Conservation (phyloP, 176 grass and related monocot species). For the Guadua angustifolia region DNA sequence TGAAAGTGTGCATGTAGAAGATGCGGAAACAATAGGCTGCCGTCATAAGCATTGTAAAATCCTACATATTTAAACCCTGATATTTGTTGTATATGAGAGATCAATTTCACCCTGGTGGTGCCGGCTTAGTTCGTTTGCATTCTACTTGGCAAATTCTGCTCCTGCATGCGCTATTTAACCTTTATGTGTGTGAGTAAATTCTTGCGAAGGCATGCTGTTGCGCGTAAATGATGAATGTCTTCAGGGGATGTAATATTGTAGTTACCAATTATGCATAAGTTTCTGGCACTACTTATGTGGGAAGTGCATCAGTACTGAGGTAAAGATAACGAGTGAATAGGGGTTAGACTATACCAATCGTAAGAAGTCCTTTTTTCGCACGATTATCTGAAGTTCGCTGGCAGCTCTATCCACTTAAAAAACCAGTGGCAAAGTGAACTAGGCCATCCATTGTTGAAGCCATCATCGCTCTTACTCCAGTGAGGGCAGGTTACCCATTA, state of each 20-base stretch:
- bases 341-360: too few species aligned
- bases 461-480: background rate
- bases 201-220: background rate
- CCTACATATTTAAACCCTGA: background rate
- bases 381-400: background rate
- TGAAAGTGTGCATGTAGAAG: conserved; percentile 4
- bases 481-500: background rate
- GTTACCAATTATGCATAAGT: too few species aligned
- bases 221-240: background rate
- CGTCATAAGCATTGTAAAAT: background rate
- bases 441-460: background rate
- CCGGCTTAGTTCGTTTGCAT: background rate
- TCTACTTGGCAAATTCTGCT: background rate
- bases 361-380: too few species aligned
- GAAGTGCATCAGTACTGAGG: too few species aligned
- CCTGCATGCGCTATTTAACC: background rate
- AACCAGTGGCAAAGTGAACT: background rate
- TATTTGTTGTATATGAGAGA: conserved; percentile 2
- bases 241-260: too few species aligned
- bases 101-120: background rate
- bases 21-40: conserved; percentile 41
- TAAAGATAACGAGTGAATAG: too few species aligned
- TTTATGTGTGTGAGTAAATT: background rate
- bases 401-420: background rate
- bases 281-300: too few species aligned